Evolutionary conservation across 2,329 filamentous ascomycete genomes (phyloP).

Genomic region (Alternaria novae-zelandiae): DNA sequence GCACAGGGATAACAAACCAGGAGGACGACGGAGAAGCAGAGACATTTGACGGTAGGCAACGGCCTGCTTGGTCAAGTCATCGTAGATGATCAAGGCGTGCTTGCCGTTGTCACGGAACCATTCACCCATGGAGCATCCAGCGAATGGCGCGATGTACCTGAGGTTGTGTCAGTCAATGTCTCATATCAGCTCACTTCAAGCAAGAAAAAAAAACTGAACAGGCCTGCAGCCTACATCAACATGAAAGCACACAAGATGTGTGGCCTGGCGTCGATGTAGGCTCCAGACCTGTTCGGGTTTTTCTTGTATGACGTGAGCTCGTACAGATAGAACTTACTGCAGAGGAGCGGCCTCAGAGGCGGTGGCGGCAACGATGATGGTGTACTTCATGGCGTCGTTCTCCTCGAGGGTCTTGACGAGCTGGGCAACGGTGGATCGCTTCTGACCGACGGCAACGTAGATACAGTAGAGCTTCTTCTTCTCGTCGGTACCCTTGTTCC

Average conservation of each 20-base stretch:
- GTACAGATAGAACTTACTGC: conserved; percentile 77
- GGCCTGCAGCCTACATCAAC: too few relatives aligned
- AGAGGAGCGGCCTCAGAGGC: conserved; percentile 95
- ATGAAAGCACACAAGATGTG: too few relatives aligned
- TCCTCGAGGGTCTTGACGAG: conserved; percentile 99
- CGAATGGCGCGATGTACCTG: conserved; percentile 69
- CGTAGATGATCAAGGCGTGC: conserved; percentile 89
- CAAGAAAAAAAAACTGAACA: too few relatives aligned
- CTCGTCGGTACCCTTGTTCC: conserved; percentile 89
- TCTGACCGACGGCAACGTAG: conserved; percentile 99
- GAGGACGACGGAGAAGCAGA: conserved; percentile 93
- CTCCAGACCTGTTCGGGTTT: too few relatives aligned
- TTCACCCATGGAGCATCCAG: conserved; percentile 27
- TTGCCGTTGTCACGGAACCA: conserved; percentile 81
- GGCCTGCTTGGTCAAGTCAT: conserved; percentile 97
- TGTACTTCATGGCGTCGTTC: conserved; percentile 99
- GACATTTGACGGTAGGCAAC: conserved; percentile 99
- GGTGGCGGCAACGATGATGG: conserved; percentile 89
- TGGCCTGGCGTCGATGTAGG: too few relatives aligned
- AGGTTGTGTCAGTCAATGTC: not conserved
- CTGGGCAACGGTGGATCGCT: conserved; percentile 98
- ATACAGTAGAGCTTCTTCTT: conserved; percentile 99
- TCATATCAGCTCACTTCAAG: not conserved
- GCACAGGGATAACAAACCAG: too few relatives aligned
- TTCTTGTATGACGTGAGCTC: too few relatives aligned